A percentile compares a stretch with the other conserved stretches of the same genome.
These are phyloP conservation scores for Xylariaceae sp. DNA, from an alignment of 2,329 filamentous ascomycete species.

Conservation along the genomic window DNA sequence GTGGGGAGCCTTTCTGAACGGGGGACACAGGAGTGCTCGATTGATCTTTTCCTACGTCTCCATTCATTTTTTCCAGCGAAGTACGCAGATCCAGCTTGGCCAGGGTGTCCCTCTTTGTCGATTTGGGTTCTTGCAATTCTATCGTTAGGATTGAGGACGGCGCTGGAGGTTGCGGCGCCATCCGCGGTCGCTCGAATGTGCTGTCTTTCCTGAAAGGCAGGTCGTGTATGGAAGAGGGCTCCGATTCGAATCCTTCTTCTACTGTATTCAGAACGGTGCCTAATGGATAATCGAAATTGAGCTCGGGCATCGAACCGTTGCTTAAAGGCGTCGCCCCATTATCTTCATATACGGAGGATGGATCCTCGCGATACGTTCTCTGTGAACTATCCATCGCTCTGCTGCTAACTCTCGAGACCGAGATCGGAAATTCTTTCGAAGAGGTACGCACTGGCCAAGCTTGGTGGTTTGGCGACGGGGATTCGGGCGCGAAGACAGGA, in stretches of 20 bases:
- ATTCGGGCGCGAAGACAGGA: conserved; percentile 16
- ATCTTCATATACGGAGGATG: background rate
- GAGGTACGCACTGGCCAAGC: conserved; percentile 21
- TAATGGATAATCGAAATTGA: conserved; percentile 4
- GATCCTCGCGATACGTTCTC: background rate
- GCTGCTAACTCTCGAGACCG: background rate
- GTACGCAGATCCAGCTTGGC: too few relatives aligned
- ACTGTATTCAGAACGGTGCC: conserved; percentile 10
- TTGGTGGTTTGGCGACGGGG: background rate
- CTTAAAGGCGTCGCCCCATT: background rate
- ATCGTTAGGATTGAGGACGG: background rate
- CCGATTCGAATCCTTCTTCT: conserved; percentile 4
- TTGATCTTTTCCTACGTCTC: background rate
- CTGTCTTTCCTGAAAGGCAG: background rate
- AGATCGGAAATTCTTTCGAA: conserved; percentile 11
- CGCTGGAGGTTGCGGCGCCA: background rate
- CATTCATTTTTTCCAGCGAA: too few relatives aligned
- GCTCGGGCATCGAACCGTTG: background rate
- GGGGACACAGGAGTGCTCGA: background rate
- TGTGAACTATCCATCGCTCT: background rate
- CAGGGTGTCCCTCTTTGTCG: too few relatives aligned
- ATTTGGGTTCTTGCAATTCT: background rate
- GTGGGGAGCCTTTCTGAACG: background rate
- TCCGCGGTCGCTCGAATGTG: conserved; percentile 2
- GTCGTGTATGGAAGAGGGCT: background rate